phyloP scores from a whole-genome alignment of 345 rosid species.

The Leavenworthia alabamica region DNA sequence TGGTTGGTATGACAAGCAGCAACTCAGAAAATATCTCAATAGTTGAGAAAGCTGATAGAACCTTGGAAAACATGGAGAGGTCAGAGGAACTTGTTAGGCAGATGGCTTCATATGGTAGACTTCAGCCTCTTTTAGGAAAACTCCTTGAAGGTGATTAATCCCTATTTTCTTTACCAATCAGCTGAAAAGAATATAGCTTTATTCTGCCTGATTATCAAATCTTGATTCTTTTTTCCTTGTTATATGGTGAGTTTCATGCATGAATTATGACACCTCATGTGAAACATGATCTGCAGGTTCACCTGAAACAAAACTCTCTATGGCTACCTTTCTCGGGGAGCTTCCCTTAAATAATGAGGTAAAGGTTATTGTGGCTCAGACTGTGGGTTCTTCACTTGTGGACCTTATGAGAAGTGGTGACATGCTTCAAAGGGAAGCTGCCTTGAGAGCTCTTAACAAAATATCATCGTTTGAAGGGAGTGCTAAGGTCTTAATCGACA shows the following conservation, averaged over 20 bases:
- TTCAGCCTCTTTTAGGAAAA: constrained; percentile 77
- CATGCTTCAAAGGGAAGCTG: constrained; percentile 71
- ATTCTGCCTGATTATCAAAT: background rate
- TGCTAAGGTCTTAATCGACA: constrained; percentile 70
- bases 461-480: constrained; percentile 77
- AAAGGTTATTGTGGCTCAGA: constrained; percentile 73
- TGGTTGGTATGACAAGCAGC: constrained; percentile 91
- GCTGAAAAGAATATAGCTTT: background rate
- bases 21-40: constrained; percentile 69
- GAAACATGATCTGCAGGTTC: constrained; percentile 53
- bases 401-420: constrained; percentile 70
- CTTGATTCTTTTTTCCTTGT: background rate
- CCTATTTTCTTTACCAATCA: background rate
- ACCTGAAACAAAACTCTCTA: constrained; percentile 72
- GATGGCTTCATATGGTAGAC: constrained; percentile 91
- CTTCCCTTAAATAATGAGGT: constrained; percentile 70
- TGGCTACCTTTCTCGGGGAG: constrained; percentile 91
- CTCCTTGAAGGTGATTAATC: constrained; percentile 67
- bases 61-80: constrained; percentile 72
- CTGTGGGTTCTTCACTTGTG: constrained; percentile 72
- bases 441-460: constrained; percentile 80
- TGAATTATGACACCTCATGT: constrained; percentile 16
- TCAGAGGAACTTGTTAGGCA: constrained; percentile 78
- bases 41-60: constrained; percentile 84
- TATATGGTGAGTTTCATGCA: too few relatives aligned